These are phyloP conservation scores for Monosporascus sp. DNA, from an alignment of 2,329 filamentous ascomycete genomes.

Conservation along the genomic window DNA sequence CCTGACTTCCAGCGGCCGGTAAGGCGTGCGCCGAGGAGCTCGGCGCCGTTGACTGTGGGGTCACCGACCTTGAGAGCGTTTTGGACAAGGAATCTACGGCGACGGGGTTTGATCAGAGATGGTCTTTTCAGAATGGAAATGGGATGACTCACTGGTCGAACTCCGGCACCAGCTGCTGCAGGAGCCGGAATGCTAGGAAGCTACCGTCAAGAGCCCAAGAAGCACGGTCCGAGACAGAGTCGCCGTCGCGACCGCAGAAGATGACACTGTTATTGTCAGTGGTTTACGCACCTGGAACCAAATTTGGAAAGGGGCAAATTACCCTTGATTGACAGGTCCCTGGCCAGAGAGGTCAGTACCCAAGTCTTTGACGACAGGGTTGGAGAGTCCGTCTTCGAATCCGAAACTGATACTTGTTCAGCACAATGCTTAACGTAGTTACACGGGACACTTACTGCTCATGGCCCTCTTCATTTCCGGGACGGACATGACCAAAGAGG, in stretches of 20 bases:
- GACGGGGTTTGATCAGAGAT: slow-evolving; percentile 25
- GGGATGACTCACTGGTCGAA: slow-evolving; percentile 24
- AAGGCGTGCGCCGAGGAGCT: slow-evolving; percentile 36
- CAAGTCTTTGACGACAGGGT: slow-evolving; percentile 32
- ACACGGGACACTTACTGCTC: slow-evolving; percentile 28
- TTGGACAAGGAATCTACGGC: slow-evolving; percentile 2
- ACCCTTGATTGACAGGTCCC: slow-evolving; percentile 22
- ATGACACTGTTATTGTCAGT: slow-evolving; percentile 27
- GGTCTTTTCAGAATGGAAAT: not conserved
- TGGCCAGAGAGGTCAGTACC: slow-evolving; percentile 15
- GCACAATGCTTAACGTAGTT: slow-evolving; percentile 9
- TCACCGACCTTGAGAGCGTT: slow-evolving; percentile 21
- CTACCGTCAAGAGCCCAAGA: slow-evolving; percentile 39
- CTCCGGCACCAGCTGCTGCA: slow-evolving; percentile 39
- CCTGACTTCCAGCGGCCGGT: slow-evolving; percentile 40
- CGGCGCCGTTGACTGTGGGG: slow-evolving; percentile 15
- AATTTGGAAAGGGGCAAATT: not conserved
- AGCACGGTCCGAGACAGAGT: slow-evolving; percentile 21
- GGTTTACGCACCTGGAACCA: slow-evolving; percentile 9
- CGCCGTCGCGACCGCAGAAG: slow-evolving; percentile 31
- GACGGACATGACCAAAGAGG: slow-evolving; percentile 28
- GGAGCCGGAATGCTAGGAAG: slow-evolving; percentile 38
- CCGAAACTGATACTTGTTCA: slow-evolving; percentile 28
- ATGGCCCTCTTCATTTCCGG: slow-evolving; percentile 29
- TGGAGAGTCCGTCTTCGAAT: slow-evolving; percentile 36